Evolutionary conservation across 139 green algal genomes (phyloP), one percentile per base, ranked within the genome.

Genomic region (Mesotaenium endlicherianum): DNA sequence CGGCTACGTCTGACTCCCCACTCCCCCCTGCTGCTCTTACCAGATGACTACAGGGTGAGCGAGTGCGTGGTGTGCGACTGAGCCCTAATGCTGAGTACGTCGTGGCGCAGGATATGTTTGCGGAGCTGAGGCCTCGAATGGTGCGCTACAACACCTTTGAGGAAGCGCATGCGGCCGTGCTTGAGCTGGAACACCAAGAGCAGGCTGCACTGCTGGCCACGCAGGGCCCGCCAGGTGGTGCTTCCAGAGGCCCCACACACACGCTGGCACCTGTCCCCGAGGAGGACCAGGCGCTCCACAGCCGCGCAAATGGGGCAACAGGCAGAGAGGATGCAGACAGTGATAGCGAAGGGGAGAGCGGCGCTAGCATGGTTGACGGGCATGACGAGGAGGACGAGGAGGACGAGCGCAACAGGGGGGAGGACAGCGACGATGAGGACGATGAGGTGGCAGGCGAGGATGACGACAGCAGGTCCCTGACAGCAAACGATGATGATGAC

Each of bases 61-160:
- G n/a, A n/a, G n/a, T n/a, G n/a, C n/a, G n/a, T n/a, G n/a, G n/a
- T n/a, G n/a, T n/a, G n/a, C n/a, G n/a, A n/a, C n/a, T n/a, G n/a
- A n/a, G n/a, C n/a, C n/a, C n/a, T n/a, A n/a, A n/a, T n/a, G n/a
- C 50, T 64, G 50, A 26, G 50, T 20, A 64, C 20, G 50, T 64
- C 20, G 60, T 36, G 11, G 11, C 8, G 11, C 87, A 97, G 92
- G 95, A 98, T 57, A 53, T 97, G 45, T 87, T 95, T 41, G 90
- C 93, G 67, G n/a, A 71, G 39, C 79, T 98, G 68, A 91, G 92
- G 11, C 93, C 94, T 1, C 75, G 86, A 0, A 58, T 97, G 43
- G 38, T 82, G 70, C 88, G 90, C 3, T 93, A 82, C 75, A 39
- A 41, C 26, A 89, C 39, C 17, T 95, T 93, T 45, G 89, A 94